Evolutionary conservation across 2,329 filamentous ascomycete species (phyloP), one percentile per base, ranked within the genome.

Genomic region (Epichloe baconii): DNA sequence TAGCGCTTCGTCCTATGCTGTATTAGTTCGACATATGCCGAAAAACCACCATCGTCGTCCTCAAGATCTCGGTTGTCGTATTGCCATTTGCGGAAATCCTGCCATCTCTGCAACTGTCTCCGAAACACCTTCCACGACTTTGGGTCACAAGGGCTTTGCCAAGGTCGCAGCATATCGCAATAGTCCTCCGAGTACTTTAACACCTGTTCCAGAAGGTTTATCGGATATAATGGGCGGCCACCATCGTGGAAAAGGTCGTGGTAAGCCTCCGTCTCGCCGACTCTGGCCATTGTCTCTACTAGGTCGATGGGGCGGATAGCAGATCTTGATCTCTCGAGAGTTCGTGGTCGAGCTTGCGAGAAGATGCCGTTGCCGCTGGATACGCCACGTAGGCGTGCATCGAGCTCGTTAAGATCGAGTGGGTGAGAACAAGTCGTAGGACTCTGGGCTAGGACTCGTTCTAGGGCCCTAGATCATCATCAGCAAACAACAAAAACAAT

Each of bases 21-120:
- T n/a, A 46, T 19, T 38, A 17, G 6, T 23, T 55, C 46, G 19
- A 43, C n/a, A 37, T 37, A 47, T 2, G n/a, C 51, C 21, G 40
- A 35, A 36, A 54, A 57, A 17, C 48, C 21, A 21, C 21, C 21
- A 21, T 21, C 21, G 21, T 21, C 56, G 34, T 58, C 53, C 1
- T 55, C 54, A 4, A 49, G 47, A 3, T 41, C 51, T 10, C 59
- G 53, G 37, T 61, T 61, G 12, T 56, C 52, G 47, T 55, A 54
- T 58, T 65, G 62, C 56, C 57, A 65, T n/a, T 50, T 55, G 31
- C 59, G 57, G 52, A 68, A 68, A 5, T 53, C 37, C 47, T 49
- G 21, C 65, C 63, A 67, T 42, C 54, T 53, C 15, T 21, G 5
- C 41, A 56, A 41, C 51, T 66, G 64, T 37, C 2, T 37, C 41